Base-by-base conservation (phyloP, 345 rosid genomes). In the Euphorbia lathyris region DNA sequence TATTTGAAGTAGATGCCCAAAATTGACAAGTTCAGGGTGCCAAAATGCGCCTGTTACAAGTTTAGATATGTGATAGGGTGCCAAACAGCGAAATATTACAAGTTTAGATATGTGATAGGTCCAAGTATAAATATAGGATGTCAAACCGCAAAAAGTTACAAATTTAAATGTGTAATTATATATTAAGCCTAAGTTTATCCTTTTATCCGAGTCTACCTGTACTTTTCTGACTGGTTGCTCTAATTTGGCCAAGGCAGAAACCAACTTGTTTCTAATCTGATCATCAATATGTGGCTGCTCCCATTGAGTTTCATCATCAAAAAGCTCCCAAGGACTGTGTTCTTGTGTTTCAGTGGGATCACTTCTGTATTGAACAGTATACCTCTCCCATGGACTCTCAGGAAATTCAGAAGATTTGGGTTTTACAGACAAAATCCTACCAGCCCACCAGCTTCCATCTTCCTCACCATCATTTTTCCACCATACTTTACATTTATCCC, bases 321-420 rank as follows among this genome's bases (percentile, higher is more conserved):
- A 96, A 77, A 96, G 98, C 85, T 96, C 99, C 98, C 99, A 96
- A 3, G 99, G 99, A 80, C 99, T 92, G 84, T 96, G 99, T 27
- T 78, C 81, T 72, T 87, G 92, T 20, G 86, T 77, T 73, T 92
- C 93, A 1, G 81, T 70, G 14, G 98, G 96, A 53, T 92, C 94
- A 74, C 87, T 82, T 80, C 82, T 89, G 80, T 96, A 96, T 81
- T 78, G 86, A 45, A 96, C 62, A 5, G 88, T 71, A 77, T 83
- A 96, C 80, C 87, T 89, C 83, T 96, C 99, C 99, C 99, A 96
- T 29, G 96, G 99, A 77, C 99, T 95, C 55, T 88, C 91, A 0
- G 88, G 87, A 82, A 90, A 90, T 64, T 92, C 96, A 19, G 76
- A 59, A 66, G 88, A 84, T 73, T 92, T 95, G 72, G 96, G 82